These are phyloP conservation scores for Macrolepiota albuminosa DNA, from an alignment of 768 basidiomycete species.

Conservation along the genomic window DNA sequence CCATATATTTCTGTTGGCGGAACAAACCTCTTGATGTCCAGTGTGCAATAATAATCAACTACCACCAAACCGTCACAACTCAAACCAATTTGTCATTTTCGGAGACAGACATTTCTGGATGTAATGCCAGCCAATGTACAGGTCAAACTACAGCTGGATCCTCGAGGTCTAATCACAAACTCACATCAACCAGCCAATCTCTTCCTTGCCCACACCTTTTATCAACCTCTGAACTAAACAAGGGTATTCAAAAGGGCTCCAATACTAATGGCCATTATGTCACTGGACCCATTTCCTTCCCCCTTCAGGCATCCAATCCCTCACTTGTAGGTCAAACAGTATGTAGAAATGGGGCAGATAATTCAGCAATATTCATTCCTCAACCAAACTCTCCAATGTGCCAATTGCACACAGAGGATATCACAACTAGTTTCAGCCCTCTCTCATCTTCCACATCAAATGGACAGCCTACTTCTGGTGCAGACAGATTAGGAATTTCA, in stretches of 20 bases:
- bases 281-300: too few relatives aligned
- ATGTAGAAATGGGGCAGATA: background rate
- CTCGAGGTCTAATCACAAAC: background rate
- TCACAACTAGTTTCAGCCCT: background rate
- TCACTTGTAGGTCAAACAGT: background rate
- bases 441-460: background rate
- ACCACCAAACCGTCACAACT: background rate
- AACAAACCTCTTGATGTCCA: constrained; percentile 28
- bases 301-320: too few relatives aligned
- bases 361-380: background rate
- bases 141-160: background rate
- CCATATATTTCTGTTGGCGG: constrained; percentile 30
- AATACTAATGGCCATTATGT: background rate
- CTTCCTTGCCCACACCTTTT: background rate
- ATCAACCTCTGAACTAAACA: background rate
- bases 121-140: background rate
- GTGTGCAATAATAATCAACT: background rate
- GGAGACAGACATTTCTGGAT: background rate
- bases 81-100: too few relatives aligned
- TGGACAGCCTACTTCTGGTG: background rate
- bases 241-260: background rate
- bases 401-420: background rate
- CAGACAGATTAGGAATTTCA: background rate
- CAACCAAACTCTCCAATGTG: background rate
- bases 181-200: background rate